A percentile compares a stretch with the other conserved stretches of the same genome.
These are phyloP conservation scores for Triticum turgidum DNA, from an alignment of 176 grass and related monocot species.

Conservation along the genomic window DNA sequence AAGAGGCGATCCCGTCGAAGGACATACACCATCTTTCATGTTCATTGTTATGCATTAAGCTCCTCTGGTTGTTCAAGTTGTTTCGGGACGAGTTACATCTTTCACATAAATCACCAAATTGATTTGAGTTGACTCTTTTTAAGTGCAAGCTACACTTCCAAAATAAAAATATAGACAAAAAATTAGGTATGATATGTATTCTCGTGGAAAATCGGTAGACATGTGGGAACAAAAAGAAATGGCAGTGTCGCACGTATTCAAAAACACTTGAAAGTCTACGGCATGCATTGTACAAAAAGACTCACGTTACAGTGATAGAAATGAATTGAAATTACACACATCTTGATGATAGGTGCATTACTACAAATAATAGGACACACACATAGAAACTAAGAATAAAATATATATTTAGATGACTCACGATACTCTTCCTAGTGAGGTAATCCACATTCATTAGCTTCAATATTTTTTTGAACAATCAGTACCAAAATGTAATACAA, in stretches of 20 bases:
- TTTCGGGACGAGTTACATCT: no score
- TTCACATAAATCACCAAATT: no score
- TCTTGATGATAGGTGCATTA: background rate
- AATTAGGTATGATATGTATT: no score
- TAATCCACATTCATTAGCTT: no score
- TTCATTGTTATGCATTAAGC: no score
- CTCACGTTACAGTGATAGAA: background rate
- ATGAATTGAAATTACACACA: background rate
- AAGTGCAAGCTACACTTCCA: constrained; percentile 51
- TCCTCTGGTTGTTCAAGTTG: no score
- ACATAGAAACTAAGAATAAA: background rate
- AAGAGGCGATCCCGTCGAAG: no score
- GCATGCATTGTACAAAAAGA: background rate
- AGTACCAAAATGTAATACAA: constrained; percentile 30
- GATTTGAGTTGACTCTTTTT: no score
- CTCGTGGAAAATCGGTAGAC: background rate
- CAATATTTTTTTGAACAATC: background rate
- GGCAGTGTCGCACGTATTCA: background rate
- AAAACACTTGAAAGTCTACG: background rate
- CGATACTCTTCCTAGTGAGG: no score
- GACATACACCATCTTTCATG: no score
- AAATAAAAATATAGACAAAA: constrained; percentile 15
- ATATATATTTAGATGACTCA: background rate
- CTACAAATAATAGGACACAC: background rate
- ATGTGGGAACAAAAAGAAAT: background rate